A percentile compares a stretch with the other conserved stretches of the same genome.
phyloP scores from a whole-genome alignment of 306 rosid species.

The Cucurbita moschata region DNA sequence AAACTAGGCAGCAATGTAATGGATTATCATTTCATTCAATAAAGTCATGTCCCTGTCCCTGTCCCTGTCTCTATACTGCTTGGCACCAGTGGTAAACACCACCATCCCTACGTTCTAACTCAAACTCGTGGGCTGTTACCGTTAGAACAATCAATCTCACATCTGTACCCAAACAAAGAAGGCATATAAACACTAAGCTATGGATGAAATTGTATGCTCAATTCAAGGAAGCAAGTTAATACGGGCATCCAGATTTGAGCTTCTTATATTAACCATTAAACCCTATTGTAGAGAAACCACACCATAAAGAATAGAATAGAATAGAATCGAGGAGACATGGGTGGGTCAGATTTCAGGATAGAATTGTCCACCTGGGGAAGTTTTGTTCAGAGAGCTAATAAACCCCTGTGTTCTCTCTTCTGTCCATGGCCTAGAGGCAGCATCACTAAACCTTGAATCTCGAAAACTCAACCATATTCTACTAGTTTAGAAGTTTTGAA shows the following conservation, averaged over 20 bases:
- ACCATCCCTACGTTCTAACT: not conserved
- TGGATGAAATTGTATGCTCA: too few relatives aligned
- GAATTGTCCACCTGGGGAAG: not conserved
- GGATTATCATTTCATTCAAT: not conserved
- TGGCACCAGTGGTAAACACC: conserved; percentile 1
- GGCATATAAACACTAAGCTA: too few relatives aligned
- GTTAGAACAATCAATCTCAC: not conserved
- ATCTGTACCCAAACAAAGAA: not conserved
- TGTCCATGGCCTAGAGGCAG: not conserved
- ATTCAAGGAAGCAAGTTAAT: not conserved
- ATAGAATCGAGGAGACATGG: not conserved
- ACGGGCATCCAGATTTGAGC: not conserved
- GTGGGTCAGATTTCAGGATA: not conserved
- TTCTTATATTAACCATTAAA: not conserved
- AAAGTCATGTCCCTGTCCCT: not conserved
- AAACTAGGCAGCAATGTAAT: not conserved
- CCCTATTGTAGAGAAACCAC: not conserved
- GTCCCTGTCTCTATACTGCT: not conserved
- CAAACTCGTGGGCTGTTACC: not conserved
- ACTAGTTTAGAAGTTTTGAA: not conserved
- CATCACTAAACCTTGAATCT: not conserved
- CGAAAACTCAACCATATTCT: not conserved
- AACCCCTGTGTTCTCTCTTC: not conserved
- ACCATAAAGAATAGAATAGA: not conserved
- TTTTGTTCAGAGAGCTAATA: not conserved